phyloP scores from a whole-genome alignment of 768 basidiomycete genomes.

The Boletellus sp. region DNA sequence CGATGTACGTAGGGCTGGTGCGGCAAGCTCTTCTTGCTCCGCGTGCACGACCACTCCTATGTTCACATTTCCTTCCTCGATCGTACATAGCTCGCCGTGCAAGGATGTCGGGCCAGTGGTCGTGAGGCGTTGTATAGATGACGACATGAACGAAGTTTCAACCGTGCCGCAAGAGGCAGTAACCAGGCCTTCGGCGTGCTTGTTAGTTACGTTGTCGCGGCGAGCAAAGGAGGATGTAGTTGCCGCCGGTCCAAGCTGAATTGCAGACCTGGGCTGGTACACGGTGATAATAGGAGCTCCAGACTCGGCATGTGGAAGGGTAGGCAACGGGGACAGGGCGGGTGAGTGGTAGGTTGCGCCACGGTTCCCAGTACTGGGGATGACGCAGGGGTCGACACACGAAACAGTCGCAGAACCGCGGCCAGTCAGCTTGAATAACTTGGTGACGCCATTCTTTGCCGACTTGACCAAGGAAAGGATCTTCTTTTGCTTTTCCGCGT shows the following conservation, averaged over 20 bases:
- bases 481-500: slow-evolving; percentile 4
- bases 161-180: background rate
- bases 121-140: no score
- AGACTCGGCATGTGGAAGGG: background rate
- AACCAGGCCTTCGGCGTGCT: background rate
- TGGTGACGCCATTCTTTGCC: slow-evolving; percentile 12
- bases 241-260: background rate
- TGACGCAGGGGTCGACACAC: background rate
- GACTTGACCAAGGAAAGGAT: slow-evolving; percentile 10
- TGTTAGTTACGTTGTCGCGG: background rate
- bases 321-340: background rate
- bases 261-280: background rate
- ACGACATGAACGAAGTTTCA: background rate
- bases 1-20: background rate
- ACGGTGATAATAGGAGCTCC: background rate
- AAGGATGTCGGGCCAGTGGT: background rate
- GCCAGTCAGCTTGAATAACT: slow-evolving; percentile 12
- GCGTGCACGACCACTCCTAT: background rate
- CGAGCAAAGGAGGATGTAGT: background rate
- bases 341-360: background rate
- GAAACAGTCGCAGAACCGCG: background rate
- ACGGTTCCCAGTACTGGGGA: background rate
- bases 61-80: slow-evolving; percentile 5
- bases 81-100: background rate
- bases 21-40: background rate